Conservation (phyloP, 2,329 filamentous ascomycete genomes). For the Cladosporium velox region DNA sequence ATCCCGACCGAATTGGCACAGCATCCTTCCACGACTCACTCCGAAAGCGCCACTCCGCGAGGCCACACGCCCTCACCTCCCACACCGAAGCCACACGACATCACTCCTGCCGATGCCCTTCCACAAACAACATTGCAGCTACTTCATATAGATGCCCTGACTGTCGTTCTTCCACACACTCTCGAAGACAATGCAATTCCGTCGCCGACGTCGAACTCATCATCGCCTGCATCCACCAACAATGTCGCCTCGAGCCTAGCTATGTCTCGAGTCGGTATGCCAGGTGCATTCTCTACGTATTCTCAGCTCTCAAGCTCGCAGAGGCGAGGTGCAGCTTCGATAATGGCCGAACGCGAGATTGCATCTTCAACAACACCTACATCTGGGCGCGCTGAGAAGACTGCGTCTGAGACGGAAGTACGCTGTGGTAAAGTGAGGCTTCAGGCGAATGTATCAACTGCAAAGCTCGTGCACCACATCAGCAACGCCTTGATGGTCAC, state of each 20-base stretch:
- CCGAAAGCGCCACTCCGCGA: constrained; percentile 34
- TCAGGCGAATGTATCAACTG: constrained; percentile 28
- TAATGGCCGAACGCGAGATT: neutral
- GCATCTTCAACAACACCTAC: neutral
- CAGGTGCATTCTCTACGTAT: constrained; percentile 52
- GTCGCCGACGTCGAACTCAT: neutral
- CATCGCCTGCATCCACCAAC: neutral
- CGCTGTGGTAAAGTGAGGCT: constrained; percentile 23
- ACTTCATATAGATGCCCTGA: neutral
- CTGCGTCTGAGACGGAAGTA: constrained; percentile 22
- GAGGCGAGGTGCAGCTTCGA: constrained; percentile 26
- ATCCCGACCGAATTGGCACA: neutral
- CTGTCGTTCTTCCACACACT: constrained; percentile 1
- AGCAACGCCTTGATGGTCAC: neutral
- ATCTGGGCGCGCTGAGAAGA: neutral
- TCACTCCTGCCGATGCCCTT: no score
- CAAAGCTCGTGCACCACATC: constrained; percentile 26
- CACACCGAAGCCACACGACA: neutral
- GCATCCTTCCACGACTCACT: constrained; percentile 8
- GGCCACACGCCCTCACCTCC: constrained; percentile 12
- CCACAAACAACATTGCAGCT: neutral
- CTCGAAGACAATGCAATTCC: neutral
- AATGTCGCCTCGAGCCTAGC: neutral
- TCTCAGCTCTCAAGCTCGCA: constrained; percentile 44
- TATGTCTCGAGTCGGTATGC: constrained; percentile 36